Base-by-base conservation (phyloP, 169 alveolate species). In the Cryptosporidium andersoni region DNA sequence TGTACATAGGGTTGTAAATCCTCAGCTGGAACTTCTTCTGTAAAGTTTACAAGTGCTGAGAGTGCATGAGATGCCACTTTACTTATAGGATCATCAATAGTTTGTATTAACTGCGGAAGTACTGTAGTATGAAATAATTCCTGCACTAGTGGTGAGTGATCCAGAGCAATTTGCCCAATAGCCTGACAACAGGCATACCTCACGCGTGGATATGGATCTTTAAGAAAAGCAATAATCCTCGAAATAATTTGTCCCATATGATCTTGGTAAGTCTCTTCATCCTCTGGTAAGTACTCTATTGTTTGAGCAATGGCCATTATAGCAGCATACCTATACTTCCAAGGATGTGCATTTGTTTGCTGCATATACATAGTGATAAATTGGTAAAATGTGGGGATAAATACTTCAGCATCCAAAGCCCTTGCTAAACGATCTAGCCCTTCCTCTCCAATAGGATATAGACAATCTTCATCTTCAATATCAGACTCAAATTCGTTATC, bases 171-270 rank as follows among this genome's bases (percentile, higher is more conserved):
- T 80, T 94, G 97, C 0, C 97, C 98, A 43, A 95, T 95, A 9
- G 98, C 94, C 45, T 94, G 97, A 40, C 96, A 93, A 34, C 96
- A 97, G 2, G 98, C 97, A 81, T 90, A 95, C 14, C 98, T 90
- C 25, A 95, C 96, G n/a, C 97, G 91, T 56, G 82, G 94, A 81
- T 93, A 95, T 51, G 66, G 91, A 80, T 95, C 98, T 47, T 82
- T 80, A 51, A 95, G 82, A 52, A 91, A 90, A 68, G 91, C 95
- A 12, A 92, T 39, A 67, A 93, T 82, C 66, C 92, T 92, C 16
- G 91, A 90, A 66, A 93, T 82, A 60, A 93, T 93, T 58, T 92
- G 90, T 36, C 92, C 92, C 66, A 93, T 81, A 64, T 92, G 89
- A 40, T 93, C 96, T 82, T 92, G 85, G 36, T 74, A 74, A 37